A percentile compares a stretch with the other conserved stretches of the same genome.
phyloP scores from a whole-genome alignment of 164 flowering plant species.

The Macadamia tetraphylla region DNA sequence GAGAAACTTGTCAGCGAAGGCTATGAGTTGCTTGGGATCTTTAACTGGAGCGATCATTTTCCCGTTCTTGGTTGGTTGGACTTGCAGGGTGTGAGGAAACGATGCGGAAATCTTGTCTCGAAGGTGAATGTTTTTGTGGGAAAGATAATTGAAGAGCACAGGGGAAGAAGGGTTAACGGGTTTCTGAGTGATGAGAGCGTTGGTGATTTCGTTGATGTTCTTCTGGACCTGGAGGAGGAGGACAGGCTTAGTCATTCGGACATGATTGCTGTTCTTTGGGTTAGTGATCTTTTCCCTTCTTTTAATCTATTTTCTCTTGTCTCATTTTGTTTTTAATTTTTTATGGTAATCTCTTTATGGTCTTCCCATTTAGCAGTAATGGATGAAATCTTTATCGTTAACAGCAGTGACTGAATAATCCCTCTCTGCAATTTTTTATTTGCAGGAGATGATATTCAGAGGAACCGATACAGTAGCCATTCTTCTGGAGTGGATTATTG shows the following conservation, averaged over 20 bases:
- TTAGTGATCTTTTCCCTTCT: constrained; percentile 8
- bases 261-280: constrained; percentile 92
- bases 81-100: constrained; percentile 31
- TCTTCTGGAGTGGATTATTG: constrained; percentile 33
- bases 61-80: constrained; percentile 34
- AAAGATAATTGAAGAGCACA: constrained; percentile 35
- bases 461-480: constrained; percentile 40
- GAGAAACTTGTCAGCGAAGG: constrained; percentile 45
- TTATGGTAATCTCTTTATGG: no score
- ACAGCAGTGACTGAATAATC: no score
- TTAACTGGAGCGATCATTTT: constrained; percentile 44
- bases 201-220: constrained; percentile 26
- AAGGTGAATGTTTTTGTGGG: constrained; percentile 36
- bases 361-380: no score
- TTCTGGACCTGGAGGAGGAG: constrained; percentile 37
- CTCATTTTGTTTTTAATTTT: no score
- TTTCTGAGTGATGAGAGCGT: constrained; percentile 4
- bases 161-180: constrained; percentile 3
- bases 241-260: constrained; percentile 57
- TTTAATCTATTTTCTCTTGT: neutral
- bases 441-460: constrained; percentile 36
- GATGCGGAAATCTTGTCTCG: constrained; percentile 19
- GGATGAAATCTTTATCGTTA: no score
- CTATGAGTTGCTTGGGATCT: constrained; percentile 40
- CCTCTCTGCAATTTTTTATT: neutral